A percentile compares a stretch with the other conserved stretches of the same genome.
These are phyloP conservation scores for Venturia pyrina DNA, from an alignment of 2,329 filamentous ascomycete genomes.

Conservation along the genomic window DNA sequence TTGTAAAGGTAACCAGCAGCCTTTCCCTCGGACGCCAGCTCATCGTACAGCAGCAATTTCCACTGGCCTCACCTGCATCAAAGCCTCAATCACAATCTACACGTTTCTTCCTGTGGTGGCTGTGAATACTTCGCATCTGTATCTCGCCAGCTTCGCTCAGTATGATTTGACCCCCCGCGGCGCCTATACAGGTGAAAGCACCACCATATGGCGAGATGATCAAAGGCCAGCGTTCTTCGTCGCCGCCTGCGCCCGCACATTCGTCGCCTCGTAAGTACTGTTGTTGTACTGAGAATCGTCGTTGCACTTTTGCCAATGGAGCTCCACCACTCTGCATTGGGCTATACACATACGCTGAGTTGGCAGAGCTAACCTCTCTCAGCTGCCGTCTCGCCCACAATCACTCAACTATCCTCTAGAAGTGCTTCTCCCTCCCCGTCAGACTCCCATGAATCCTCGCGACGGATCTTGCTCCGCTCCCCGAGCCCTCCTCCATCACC, in stretches of 20 bases:
- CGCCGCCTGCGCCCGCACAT: constrained; percentile 50
- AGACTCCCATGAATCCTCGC: constrained; percentile 21
- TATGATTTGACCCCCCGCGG: constrained; percentile 12
- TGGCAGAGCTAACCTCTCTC: constrained; percentile 8
- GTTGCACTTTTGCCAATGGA: constrained; percentile 9
- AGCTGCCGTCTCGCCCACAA: constrained; percentile 9
- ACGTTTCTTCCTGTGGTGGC: neutral
- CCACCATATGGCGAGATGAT: constrained; percentile 18
- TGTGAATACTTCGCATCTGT: neutral
- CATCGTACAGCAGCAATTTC: neutral
- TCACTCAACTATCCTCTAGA: constrained; percentile 32
- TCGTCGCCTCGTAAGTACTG: constrained; percentile 49
- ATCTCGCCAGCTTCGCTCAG: neutral
- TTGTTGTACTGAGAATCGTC: neutral
- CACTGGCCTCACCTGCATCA: neutral
- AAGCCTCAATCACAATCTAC: neutral
- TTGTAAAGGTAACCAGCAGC: neutral
- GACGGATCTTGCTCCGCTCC: constrained; percentile 9
- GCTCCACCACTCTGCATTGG: constrained; percentile 9
- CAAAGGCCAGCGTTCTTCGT: constrained; percentile 30
- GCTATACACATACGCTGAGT: constrained; percentile 1
- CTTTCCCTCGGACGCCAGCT: neutral
- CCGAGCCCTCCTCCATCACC: constrained; percentile 13
- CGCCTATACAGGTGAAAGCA: constrained; percentile 10
- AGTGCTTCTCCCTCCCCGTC: constrained; percentile 45